phyloP scores from a whole-genome alignment of 352 stramenopile genomes.

The Saprolegnia diclina region DNA sequence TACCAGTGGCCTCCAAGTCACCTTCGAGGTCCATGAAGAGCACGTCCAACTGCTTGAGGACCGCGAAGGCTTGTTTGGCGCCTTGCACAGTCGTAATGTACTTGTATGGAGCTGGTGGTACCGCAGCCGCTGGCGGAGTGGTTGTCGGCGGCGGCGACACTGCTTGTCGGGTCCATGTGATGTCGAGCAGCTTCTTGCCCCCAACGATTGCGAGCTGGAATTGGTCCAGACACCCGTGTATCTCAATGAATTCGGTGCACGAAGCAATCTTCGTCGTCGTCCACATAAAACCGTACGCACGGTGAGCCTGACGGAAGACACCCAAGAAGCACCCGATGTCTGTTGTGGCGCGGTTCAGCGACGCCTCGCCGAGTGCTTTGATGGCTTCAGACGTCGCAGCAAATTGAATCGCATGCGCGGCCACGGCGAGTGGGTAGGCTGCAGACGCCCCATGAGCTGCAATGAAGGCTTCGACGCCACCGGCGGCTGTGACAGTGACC shows the following conservation, averaged over 20 bases:
- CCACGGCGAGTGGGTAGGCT: background rate
- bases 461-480: background rate
- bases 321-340: background rate
- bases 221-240: background rate
- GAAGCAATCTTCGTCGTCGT: background rate
- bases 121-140: background rate
- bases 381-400: background rate
- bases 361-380: background rate
- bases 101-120: background rate
- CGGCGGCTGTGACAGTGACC: background rate
- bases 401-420: background rate
- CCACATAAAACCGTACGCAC: constrained; percentile 4
- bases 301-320: background rate
- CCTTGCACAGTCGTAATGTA: background rate
- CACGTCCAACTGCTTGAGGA: background rate
- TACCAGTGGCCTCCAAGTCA: background rate
- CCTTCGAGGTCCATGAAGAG: constrained; percentile 21
- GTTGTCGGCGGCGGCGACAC: background rate
- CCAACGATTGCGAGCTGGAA: background rate
- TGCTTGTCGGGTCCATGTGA: background rate
- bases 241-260: background rate
- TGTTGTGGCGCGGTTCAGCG: background rate
- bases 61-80: constrained; percentile 14
- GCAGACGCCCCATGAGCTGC: background rate
- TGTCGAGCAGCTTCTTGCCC: background rate